phyloP scores from a whole-genome alignment of 2,329 filamentous ascomycete genomes.

The Alternaria sp. region DNA sequence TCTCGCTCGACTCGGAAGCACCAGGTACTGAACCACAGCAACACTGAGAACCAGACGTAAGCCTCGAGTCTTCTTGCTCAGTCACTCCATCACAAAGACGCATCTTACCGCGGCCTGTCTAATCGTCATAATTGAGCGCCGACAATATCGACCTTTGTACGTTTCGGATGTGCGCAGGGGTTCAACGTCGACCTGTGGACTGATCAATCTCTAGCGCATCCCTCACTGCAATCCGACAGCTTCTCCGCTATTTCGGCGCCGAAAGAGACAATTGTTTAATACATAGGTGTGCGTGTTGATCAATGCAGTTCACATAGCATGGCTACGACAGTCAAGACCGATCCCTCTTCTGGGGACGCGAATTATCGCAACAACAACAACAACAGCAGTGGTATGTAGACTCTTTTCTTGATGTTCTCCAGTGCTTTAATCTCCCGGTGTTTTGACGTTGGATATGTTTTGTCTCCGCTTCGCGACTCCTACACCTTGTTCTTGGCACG shows the following conservation, averaged over 20 bases:
- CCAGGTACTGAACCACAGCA: neutral
- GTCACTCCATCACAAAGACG: slow-evolving; percentile 11
- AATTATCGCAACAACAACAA: slow-evolving; percentile 40
- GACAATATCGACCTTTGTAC: slow-evolving; percentile 26
- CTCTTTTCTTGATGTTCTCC: slow-evolving; percentile 29
- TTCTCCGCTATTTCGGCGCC: slow-evolving; percentile 20
- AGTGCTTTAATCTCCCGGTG: slow-evolving; percentile 40
- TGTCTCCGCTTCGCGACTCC: slow-evolving; percentile 41
- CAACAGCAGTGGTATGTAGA: slow-evolving; percentile 45
- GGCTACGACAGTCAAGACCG: slow-evolving; percentile 46
- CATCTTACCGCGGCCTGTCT: slow-evolving; percentile 1
- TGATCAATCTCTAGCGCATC: slow-evolving; percentile 33
- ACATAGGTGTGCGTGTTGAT: slow-evolving; percentile 28
- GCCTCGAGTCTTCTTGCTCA: slow-evolving; percentile 4
- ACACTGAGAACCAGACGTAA: slow-evolving; percentile 2
- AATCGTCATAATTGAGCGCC: slow-evolving; percentile 12
- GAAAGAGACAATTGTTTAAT: slow-evolving; percentile 23
- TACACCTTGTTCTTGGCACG: slow-evolving; percentile 34
- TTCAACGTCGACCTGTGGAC: slow-evolving; percentile 33
- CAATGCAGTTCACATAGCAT: slow-evolving; percentile 46
- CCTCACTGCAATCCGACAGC: slow-evolving; percentile 17
- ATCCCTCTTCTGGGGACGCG: slow-evolving; percentile 42
- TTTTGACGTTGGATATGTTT: slow-evolving; percentile 47
- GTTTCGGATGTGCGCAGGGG: slow-evolving; percentile 38
- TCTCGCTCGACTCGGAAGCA: slow-evolving; percentile 5